A percentile compares a stretch with the other conserved stretches of the same genome.
These are phyloP conservation scores for Cornus kousa DNA, from an alignment of 148 eudicot species.

Conservation along the genomic window DNA sequence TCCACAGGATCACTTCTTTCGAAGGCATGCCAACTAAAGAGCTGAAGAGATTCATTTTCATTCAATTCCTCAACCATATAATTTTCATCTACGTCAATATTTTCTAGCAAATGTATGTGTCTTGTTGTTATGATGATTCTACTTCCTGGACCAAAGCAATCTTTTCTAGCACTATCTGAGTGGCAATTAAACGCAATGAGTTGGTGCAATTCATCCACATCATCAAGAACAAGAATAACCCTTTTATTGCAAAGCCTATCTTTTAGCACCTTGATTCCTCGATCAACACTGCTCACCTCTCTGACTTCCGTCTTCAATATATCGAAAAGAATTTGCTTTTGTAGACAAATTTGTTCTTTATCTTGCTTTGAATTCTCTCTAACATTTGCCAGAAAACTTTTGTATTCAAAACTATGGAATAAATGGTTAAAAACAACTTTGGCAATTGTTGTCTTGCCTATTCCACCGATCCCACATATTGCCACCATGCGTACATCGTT, in stretches of 20 bases:
- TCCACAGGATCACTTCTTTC: not conserved
- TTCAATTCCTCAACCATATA: too few relatives aligned
- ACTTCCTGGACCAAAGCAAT: not conserved
- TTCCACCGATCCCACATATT: too few relatives aligned
- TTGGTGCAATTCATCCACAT: not conserved
- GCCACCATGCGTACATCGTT: too few relatives aligned
- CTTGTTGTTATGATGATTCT: not conserved
- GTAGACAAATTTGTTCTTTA: not conserved
- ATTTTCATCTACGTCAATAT: not conserved
- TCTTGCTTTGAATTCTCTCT: too few relatives aligned
- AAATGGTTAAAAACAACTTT: too few relatives aligned
- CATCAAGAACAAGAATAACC: not conserved
- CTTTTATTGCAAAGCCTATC: not conserved
- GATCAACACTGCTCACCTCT: not conserved
- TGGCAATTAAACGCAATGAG: not conserved
- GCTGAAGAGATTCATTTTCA: not conserved
- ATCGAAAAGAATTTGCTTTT: not conserved
- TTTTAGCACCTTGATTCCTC: not conserved
- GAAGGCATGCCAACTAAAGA: not conserved
- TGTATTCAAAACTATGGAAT: too few relatives aligned
- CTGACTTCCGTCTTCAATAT: too few relatives aligned
- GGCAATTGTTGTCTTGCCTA: too few relatives aligned
- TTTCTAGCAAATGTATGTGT: too few relatives aligned
- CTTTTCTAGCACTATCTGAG: not conserved
- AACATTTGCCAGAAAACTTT: too few relatives aligned